These are phyloP conservation scores for Myxozyma vanderwaltii DNA, from an alignment of 805 yeast genomes.

Conservation along the genomic window DNA sequence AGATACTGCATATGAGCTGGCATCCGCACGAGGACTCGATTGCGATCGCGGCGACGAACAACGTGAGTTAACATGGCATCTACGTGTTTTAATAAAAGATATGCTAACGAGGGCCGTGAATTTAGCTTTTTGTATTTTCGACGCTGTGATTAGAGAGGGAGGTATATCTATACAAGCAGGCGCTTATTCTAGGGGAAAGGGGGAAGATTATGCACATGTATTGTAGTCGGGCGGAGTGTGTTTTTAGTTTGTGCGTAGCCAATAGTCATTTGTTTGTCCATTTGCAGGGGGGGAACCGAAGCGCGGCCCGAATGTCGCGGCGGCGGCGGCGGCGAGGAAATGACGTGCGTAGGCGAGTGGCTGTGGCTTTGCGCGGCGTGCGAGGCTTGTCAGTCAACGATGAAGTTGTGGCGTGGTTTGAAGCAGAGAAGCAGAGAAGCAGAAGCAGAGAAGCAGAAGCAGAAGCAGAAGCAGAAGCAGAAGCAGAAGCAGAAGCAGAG, in stretches of 20 bases:
- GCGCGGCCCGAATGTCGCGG: too few species aligned
- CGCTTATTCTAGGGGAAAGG: too few species aligned
- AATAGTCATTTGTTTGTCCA: not conserved
- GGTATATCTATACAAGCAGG: too few species aligned
- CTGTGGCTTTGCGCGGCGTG: not conserved
- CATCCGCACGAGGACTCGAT: conserved; percentile 96
- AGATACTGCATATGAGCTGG: conserved; percentile 95
- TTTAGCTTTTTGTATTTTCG: conserved; percentile 44
- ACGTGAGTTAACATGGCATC: conserved; percentile 48
- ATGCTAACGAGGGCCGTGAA: not conserved
- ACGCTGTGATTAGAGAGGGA: conserved; percentile 37
- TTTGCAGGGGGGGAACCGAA: too few species aligned
- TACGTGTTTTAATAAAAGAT: not conserved
- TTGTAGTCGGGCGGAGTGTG: not conserved
- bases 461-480: not conserved
- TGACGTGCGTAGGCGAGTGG: not conserved
- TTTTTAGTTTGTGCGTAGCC: not conserved
- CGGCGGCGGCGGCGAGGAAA: not conserved
- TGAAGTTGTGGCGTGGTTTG: not conserved
- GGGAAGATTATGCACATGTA: conserved; percentile 9
- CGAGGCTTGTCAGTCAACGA: not conserved
- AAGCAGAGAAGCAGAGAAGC: not conserved
- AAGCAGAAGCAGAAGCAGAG: too few species aligned
- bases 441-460: not conserved
- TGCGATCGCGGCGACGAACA: conserved; percentile 98